phyloP scores from a whole-genome alignment of 2,329 filamentous ascomycete species.

The Thelonectria rubi region DNA sequence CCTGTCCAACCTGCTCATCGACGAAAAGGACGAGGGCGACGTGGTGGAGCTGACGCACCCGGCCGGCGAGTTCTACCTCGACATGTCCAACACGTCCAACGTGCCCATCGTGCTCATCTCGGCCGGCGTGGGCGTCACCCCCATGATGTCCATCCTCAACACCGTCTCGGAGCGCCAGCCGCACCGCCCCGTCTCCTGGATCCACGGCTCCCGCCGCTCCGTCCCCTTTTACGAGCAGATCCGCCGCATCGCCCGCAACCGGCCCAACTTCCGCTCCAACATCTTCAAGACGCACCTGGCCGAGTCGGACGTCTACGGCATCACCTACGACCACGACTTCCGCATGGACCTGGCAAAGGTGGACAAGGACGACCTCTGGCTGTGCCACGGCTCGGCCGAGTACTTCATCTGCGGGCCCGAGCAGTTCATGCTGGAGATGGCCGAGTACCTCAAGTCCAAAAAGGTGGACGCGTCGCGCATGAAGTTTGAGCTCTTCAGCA shows the following conservation, averaged over 20 bases:
- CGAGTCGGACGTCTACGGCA: slow-evolving; percentile 54
- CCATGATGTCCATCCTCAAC: slow-evolving; percentile 69
- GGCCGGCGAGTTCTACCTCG: slow-evolving; percentile 67
- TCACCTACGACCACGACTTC: slow-evolving; percentile 55
- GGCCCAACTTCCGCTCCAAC: slow-evolving; percentile 49
- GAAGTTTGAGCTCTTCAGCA: slow-evolving; percentile 59
- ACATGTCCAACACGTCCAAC: slow-evolving; percentile 50
- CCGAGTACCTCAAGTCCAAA: slow-evolving; percentile 52
- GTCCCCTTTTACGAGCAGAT: slow-evolving; percentile 65
- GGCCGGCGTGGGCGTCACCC: slow-evolving; percentile 68
- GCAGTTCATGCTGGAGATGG: slow-evolving; percentile 63
- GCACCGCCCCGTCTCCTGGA: slow-evolving; percentile 63
- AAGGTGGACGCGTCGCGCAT: slow-evolving; percentile 52
- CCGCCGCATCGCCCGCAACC: slow-evolving; percentile 52
- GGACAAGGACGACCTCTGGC: slow-evolving; percentile 54
- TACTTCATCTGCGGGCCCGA: slow-evolving; percentile 66
- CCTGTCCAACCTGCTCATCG: slow-evolving; percentile 75
- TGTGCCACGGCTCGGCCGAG: slow-evolving; percentile 56
- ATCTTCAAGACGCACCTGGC: slow-evolving; percentile 61
- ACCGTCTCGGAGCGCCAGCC: slow-evolving; percentile 57
- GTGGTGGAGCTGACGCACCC: slow-evolving; percentile 73
- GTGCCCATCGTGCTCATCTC: slow-evolving; percentile 66
- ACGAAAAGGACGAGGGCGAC: slow-evolving; percentile 68
- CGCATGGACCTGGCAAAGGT: slow-evolving; percentile 57
- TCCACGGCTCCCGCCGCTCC: slow-evolving; percentile 64